Evolutionary conservation across 148 eudicot genomes (phyloP), one percentile per base, ranked within the genome.

Genomic region (Hydrangea macrophylla): DNA sequence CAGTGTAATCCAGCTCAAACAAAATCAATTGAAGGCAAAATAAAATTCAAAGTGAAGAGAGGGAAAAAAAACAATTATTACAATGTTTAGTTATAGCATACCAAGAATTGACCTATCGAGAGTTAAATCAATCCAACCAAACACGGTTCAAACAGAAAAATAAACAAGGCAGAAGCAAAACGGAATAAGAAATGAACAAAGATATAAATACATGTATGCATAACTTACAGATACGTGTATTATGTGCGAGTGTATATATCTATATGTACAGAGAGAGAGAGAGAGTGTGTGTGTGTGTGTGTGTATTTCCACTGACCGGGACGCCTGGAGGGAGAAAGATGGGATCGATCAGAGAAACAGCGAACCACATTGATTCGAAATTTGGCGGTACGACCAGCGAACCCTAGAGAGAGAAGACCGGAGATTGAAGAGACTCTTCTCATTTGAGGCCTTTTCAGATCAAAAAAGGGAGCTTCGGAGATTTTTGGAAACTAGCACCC

Each of bases 381-480:
- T 73, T 70, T 72, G 35, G 79, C 75, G 75, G 75, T 56, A 30
- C 48, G 72, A 58, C 62, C 75, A 69, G 76, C 68, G 32, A 79
- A 61, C 62, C 70, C 63, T 32, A 37, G 70, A 4, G 83, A 84
- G 12, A 80, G 67, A 36, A 65, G 25, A 56, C 39, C 24, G 22
- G 84, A 75, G 58, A 82, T 35, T 26, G 60, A 77, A 20, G 78
- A 70, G 33, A 77, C 30, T 73, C 79, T 69, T 70, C 67, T 78
- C 84, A 83, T 74, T 27, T 27, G 50, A 42, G 50, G 11, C 50
- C 50, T 42, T 42, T 55, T 55, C 59, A 7, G 35, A 57, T 57
- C 60, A 57, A 28, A 57, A 27, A 18, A 13, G 36, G 28, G 36
- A n/a, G n/a, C n/a, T n/a, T n/a, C n/a, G n/a, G n/a, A n/a, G n/a